A percentile compares a stretch with the other conserved stretches of the same genome.
These are phyloP conservation scores for Mytilinidion resinicola DNA, from an alignment of 495 filamentous ascomycete genomes.

Conservation along the genomic window DNA sequence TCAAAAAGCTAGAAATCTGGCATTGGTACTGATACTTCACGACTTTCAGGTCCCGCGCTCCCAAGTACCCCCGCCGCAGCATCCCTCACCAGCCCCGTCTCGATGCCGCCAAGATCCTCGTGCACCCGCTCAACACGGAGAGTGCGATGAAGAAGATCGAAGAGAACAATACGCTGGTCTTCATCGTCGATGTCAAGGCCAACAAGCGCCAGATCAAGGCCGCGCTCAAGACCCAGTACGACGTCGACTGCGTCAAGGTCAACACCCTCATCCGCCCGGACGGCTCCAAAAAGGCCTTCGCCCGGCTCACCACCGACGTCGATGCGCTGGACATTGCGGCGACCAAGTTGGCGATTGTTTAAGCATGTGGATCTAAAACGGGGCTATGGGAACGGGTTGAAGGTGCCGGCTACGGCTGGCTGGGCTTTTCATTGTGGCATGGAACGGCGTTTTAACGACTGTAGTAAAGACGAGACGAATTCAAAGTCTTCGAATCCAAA, in stretches of 20 bases:
- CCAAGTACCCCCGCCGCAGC: constrained; percentile 96
- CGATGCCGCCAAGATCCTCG: constrained; percentile 59
- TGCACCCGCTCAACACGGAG: constrained; percentile 83
- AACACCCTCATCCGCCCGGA: constrained; percentile 98
- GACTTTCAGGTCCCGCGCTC: constrained; percentile 48
- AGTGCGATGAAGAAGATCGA: constrained; percentile 99
- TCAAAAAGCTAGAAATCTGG: background rate
- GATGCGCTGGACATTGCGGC: constrained; percentile 99
- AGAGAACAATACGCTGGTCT: constrained; percentile 99
- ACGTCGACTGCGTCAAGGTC: constrained; percentile 95
- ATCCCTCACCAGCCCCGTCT: constrained; percentile 61
- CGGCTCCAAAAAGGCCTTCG: constrained; percentile 97
- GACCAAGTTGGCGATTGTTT: constrained; percentile 97
- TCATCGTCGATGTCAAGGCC: constrained; percentile 91
- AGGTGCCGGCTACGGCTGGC: background rate
- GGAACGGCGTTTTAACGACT: constrained; percentile 1
- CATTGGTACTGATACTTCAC: background rate
- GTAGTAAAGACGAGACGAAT: background rate
- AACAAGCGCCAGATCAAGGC: constrained; percentile 99
- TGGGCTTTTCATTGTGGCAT: background rate
- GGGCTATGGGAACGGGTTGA: background rate
- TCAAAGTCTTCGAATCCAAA: too few relatives aligned
- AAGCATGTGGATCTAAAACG: constrained; percentile 30
- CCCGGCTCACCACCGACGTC: constrained; percentile 87
- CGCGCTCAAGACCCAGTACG: constrained; percentile 98